phyloP scores from a whole-genome alignment of 2,329 filamentous ascomycete species.

The Verticillium alfalfae region DNA sequence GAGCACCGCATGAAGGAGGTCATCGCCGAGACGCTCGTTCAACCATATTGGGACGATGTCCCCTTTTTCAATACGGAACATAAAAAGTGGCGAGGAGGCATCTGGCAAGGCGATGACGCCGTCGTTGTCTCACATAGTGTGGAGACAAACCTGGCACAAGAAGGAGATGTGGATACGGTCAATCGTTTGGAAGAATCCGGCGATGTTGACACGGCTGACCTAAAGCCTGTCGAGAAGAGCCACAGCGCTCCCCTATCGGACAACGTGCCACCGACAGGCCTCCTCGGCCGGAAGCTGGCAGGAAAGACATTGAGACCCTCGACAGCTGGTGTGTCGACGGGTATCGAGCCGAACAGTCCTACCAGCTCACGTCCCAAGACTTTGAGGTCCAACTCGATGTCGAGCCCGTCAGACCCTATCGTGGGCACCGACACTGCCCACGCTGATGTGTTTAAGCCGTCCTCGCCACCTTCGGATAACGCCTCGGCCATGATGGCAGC shows the following conservation, averaged over 20 bases:
- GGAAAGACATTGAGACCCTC: slow-evolving; percentile 36
- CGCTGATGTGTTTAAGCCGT: slow-evolving; percentile 57
- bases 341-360: slow-evolving; percentile 34
- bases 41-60: slow-evolving; percentile 93
- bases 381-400: slow-evolving; percentile 52
- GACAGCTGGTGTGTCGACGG: slow-evolving; percentile 29
- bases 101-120: slow-evolving; percentile 59
- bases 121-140: slow-evolving; percentile 29
- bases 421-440: slow-evolving; percentile 63
- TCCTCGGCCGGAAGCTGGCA: slow-evolving; percentile 45
- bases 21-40: slow-evolving; percentile 82
- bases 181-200: slow-evolving; percentile 35
- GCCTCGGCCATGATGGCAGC: slow-evolving; percentile 63
- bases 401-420: slow-evolving; percentile 56
- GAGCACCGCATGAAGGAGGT: slow-evolving; percentile 94
- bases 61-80: slow-evolving; percentile 80
- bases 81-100: slow-evolving; percentile 78
- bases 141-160: slow-evolving; percentile 32
- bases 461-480: slow-evolving; percentile 50
- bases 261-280: slow-evolving; percentile 27
- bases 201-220: slow-evolving; percentile 28
- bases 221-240: slow-evolving; percentile 50
- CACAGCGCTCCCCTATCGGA: slow-evolving; percentile 42
- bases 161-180: slow-evolving; percentile 43
- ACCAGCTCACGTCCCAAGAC: slow-evolving; percentile 17